These are phyloP conservation scores for Penicillium sp. DNA, from an alignment of 2,329 filamentous ascomycete genomes.

Conservation along the genomic window DNA sequence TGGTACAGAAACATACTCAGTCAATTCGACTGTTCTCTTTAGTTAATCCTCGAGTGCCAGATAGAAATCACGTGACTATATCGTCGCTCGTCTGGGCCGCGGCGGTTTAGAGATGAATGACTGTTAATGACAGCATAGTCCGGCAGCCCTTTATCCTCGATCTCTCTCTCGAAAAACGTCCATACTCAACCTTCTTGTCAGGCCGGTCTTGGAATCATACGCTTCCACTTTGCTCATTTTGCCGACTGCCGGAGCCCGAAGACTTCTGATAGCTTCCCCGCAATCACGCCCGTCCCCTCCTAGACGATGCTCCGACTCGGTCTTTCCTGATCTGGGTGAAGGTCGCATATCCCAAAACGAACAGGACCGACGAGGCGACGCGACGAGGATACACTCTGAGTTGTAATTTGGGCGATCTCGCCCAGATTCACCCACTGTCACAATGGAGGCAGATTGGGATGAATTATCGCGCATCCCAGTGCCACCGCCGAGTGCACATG, in stretches of 20 bases:
- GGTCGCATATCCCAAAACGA: constrained; percentile 11
- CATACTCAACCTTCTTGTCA: not conserved
- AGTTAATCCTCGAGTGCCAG: constrained; percentile 1
- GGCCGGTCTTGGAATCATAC: not conserved
- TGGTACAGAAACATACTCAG: not conserved
- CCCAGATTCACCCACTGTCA: constrained; percentile 17
- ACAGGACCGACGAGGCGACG: not conserved
- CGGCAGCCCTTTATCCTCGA: constrained; percentile 1
- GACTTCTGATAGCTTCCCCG: constrained; percentile 27
- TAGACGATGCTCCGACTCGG: constrained; percentile 31
- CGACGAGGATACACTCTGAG: not conserved
- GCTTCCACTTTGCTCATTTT: not conserved
- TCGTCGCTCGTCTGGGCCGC: constrained; percentile 8
- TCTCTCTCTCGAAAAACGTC: not conserved
- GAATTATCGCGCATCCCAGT: constrained; percentile 77
- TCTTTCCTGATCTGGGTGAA: constrained; percentile 29
- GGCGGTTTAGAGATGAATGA: constrained; percentile 1
- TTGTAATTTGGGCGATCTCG: constrained; percentile 3
- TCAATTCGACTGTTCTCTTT: not conserved
- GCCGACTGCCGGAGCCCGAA: not conserved
- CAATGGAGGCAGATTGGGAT: constrained; percentile 46
- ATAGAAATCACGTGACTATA: constrained; percentile 11
- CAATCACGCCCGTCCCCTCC: constrained; percentile 28
- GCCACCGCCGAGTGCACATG: constrained; percentile 67
- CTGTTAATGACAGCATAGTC: constrained; percentile 5